Evolutionary conservation across 352 stramenopile genomes (phyloP), one percentile per base, ranked within the genome.

Genomic region (Phytophthora syringae): DNA sequence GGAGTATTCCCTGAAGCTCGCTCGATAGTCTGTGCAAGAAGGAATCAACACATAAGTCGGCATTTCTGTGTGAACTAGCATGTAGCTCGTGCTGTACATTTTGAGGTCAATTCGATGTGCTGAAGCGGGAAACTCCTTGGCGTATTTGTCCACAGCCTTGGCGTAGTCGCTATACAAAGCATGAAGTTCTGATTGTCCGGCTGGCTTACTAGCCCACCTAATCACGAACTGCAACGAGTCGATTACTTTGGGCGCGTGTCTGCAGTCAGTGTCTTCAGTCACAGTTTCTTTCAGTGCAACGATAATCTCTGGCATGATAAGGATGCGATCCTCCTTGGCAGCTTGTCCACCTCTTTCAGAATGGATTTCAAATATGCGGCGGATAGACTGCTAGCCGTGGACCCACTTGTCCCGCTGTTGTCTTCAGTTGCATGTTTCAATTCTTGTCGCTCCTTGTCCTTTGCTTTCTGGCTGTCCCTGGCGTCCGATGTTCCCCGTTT

Each of bases 81-180:
- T 12, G 12, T 40, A 40, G 9, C 12, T 18, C 7, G 18, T 5
- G 6, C 34, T 15, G 18, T 40, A 42, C 34, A 12, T 42, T 20
- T n/a, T 7, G 7, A 39, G 32, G 1, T 39, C 32, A 12, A n/a
- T 20, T 18, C 12, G 34, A n/a, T 39, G 42, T 13, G 10, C 15
- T 27, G 42, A 47, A 28, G 18, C 6, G 16, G 43, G 24, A 50
- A 56, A 22, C 13, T 12, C 5, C 20, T 34, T 5, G 2, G 25
- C 32, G 7, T 64, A 64, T 22, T 10, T 9, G 16, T 48, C 18
- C 25, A 64, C 39, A 47, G n/a, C 15, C 13, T 15, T 22, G 10
- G 32, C 18, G 48, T 32, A 55, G 7, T 28, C 30, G 12, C 37
- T 24, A 45, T 58, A 64, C n/a, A 25, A 58, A 18, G 7, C 3